Evolutionary conservation across 2,329 filamentous ascomycete species (phyloP).

Genomic region (Gaeumannomyces tritici): DNA sequence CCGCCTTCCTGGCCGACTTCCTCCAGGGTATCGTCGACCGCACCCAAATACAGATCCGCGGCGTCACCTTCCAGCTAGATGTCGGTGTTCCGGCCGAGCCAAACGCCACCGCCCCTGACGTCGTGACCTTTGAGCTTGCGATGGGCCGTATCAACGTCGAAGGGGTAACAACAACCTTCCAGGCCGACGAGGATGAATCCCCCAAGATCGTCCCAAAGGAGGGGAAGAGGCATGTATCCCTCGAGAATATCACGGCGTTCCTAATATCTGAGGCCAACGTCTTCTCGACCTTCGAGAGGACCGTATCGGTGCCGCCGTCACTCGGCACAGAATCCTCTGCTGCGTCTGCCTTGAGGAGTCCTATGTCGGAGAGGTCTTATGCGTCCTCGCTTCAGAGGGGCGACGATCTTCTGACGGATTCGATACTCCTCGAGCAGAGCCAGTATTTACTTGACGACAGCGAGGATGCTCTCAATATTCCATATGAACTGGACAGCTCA

Average conservation of each 20-base stretch:
- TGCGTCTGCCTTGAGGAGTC: conserved; percentile 2
- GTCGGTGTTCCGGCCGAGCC: conserved; percentile 44
- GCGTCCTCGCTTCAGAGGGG: conserved; percentile 3
- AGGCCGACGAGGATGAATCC: conserved; percentile 16
- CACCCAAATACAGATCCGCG: conserved; percentile 54
- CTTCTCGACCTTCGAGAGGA: conserved; percentile 50
- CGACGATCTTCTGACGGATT: conserved; percentile 19
- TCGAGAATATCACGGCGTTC: conserved; percentile 55
- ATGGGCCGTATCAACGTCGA: conserved; percentile 58
- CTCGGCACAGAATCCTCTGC: conserved; percentile 34
- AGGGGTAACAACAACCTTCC: conserved; percentile 42
- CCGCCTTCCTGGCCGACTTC: conserved; percentile 61
- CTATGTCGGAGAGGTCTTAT: conserved; percentile 13
- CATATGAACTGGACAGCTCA: conserved; percentile 36
- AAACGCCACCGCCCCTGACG: conserved; percentile 34
- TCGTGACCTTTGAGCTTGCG: conserved; percentile 55
- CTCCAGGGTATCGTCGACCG: conserved; percentile 67
- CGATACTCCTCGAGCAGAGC: conserved; percentile 22
- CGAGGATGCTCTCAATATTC: conserved; percentile 46
- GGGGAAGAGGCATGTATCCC: conserved; percentile 54
- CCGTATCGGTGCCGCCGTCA: conserved; percentile 50
- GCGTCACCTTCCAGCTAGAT: conserved; percentile 58
- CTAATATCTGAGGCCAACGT: conserved; percentile 59
- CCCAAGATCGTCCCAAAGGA: conserved; percentile 39
- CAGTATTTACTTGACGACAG: conserved; percentile 34